These are phyloP conservation scores for Candida boidinii DNA, from an alignment of 805 yeast genomes.

Conservation along the genomic window DNA sequence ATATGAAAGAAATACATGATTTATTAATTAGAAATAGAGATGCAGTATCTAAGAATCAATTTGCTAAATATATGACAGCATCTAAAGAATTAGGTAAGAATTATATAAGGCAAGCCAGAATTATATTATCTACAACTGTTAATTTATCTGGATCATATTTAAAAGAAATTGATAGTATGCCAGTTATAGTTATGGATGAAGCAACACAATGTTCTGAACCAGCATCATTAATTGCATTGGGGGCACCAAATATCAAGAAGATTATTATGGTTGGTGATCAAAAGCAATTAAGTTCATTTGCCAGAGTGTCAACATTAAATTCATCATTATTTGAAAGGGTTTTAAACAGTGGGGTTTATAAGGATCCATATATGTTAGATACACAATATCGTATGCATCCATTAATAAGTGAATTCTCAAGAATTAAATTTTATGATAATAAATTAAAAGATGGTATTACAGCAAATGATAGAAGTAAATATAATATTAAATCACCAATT, in stretches of 20 bases:
- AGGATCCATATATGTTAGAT: conserved; percentile 58
- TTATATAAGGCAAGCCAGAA: conserved; percentile 54
- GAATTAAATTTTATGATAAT: conserved; percentile 67
- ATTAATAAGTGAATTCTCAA: conserved; percentile 76
- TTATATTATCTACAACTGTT: conserved; percentile 65
- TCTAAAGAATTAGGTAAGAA: conserved; percentile 37
- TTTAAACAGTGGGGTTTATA: conserved; percentile 50
- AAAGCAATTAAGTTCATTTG: conserved; percentile 63
- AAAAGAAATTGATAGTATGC: conserved; percentile 38
- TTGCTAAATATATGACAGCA: conserved; percentile 38
- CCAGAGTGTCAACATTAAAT: conserved; percentile 58
- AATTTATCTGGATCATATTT: conserved; percentile 63
- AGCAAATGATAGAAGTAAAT: conserved; percentile 37
- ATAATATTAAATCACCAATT: conserved; percentile 45
- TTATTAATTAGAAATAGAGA: conserved; percentile 36
- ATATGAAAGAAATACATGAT: conserved; percentile 32
- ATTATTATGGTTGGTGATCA: conserved; percentile 75
- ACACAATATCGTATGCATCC: conserved; percentile 98
- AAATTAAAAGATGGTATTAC: conserved; percentile 64
- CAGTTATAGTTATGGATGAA: conserved; percentile 73
- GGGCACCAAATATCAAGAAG: conserved; percentile 57
- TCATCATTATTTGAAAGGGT: conserved; percentile 64
- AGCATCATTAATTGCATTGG: conserved; percentile 59
- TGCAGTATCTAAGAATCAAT: conserved; percentile 34
- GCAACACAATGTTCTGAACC: conserved; percentile 74